These are phyloP conservation scores for Suillus bovinus DNA, from an alignment of 768 basidiomycete species.

Conservation along the genomic window DNA sequence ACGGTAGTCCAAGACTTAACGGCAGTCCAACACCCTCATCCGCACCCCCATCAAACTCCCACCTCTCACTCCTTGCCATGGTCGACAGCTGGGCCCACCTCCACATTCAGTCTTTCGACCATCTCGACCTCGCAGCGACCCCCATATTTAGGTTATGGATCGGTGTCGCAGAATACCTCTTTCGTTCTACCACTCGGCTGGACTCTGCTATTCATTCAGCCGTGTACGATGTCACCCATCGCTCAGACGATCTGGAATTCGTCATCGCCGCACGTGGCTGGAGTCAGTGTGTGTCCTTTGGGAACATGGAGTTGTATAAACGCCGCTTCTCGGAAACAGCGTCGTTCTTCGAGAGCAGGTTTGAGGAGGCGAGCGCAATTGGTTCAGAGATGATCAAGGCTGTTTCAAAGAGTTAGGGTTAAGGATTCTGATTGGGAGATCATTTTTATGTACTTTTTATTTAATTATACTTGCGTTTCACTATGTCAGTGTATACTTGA, in stretches of 20 bases:
- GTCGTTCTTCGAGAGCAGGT: constrained; percentile 81
- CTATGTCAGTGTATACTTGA: neutral
- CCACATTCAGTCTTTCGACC: constrained; percentile 83
- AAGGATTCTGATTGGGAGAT: neutral
- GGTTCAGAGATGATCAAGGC: constrained; percentile 90
- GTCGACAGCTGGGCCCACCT: constrained; percentile 97
- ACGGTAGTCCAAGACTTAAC: constrained; percentile 13
- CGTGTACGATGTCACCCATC: constrained; percentile 72
- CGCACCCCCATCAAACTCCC: constrained; percentile 66
- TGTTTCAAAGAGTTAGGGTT: constrained; percentile 61
- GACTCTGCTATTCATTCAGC: constrained; percentile 74
- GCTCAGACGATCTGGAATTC: constrained; percentile 92
- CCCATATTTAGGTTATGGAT: constrained; percentile 97
- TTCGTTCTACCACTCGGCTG: constrained; percentile 65
- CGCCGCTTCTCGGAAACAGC: constrained; percentile 79
- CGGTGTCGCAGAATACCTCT: constrained; percentile 95
- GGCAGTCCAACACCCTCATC: constrained; percentile 8
- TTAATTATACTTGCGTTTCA: neutral
- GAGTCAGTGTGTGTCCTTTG: constrained; percentile 94
- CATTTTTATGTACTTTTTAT: neutral
- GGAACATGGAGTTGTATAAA: constrained; percentile 86
- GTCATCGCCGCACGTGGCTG: constrained; percentile 91
- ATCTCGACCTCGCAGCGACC: constrained; percentile 91
- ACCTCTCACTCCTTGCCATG: constrained; percentile 94
- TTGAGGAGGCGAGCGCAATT: constrained; percentile 80